Base-by-base conservation (phyloP, 129 eudicot species). In the Daucus carota region DNA sequence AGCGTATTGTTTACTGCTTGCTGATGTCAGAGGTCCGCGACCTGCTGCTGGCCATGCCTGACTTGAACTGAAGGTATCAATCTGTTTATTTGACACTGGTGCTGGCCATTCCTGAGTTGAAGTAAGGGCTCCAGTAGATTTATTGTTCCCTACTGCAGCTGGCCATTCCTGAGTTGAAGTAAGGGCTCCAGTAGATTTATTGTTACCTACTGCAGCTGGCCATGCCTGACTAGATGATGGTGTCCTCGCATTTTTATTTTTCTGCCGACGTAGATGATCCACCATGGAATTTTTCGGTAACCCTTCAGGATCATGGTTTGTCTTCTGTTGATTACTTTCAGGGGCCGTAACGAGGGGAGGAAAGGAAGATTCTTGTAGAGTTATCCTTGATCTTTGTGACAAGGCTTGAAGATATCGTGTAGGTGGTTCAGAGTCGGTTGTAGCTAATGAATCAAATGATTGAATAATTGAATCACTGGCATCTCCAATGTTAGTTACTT, bases 381-480 rank as follows among this genome's bases (percentile, higher is more conserved):
- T 83, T 18, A 81, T 89, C 72, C 84, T 86, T 40, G 92, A 76
- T 71, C 82, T 78, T 63, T 87, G 90, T 46, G 98, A 91, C 67
- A 87, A 75, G 8, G 97, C 99, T 66, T 84, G 81, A 43, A 72
- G 96, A 82, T 94, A 94, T 81, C 97, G 85, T 63, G 91, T 86
- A 73, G 97, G 72, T 38, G 86, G 80, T 76, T 90, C 92, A 52
- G 90, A 74, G 33, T 91, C 97, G 15, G 85, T 66, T 33, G 85
- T 78, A 62, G 73, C 80, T 44, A 81, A 50, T 65, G 88, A 78
- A 73, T 87, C 98, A 81, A 85, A 72, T 22, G 96, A 87, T 48
- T 81, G 81, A 65, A 89, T 40, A 74, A 91, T 86, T 47, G 86
- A 82, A 16, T 89, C 86, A 50, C 77, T 74, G 20, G 43, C 41